These are phyloP conservation scores for Gossypium trilobum DNA, from an alignment of 441 rosid genomes.

Conservation along the genomic window DNA sequence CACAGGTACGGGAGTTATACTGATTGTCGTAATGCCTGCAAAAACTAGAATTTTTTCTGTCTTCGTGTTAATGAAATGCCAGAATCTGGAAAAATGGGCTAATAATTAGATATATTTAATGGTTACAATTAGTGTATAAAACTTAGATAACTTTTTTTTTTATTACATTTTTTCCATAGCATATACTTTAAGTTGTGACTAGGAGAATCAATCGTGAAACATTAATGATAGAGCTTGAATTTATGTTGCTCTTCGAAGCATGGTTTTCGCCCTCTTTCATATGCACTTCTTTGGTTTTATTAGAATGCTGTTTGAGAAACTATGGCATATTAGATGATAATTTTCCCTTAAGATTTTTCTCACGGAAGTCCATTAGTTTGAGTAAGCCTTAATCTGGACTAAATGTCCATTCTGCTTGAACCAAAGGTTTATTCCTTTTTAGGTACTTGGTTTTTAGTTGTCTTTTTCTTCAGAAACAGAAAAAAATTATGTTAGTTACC, in stretches of 20 bases:
- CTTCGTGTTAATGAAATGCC: not conserved
- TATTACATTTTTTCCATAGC: not conserved
- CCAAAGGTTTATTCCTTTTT: not conserved
- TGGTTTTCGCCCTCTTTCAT: not conserved
- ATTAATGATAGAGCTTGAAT: not conserved
- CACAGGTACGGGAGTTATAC: conserved; percentile 41
- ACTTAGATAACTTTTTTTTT: not conserved
- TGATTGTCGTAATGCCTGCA: not conserved
- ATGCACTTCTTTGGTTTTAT: not conserved
- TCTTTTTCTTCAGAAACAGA: not conserved
- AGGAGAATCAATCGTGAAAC: not conserved
- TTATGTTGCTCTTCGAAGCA: not conserved
- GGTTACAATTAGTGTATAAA: not conserved
- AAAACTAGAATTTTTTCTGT: not conserved
- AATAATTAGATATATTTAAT: not conserved
- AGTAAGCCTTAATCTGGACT: not conserved
- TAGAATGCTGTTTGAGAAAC: not conserved
- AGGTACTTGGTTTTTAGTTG: not conserved
- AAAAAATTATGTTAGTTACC: not conserved
- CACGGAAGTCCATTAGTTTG: not conserved
- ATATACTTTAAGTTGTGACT: too few relatives aligned
- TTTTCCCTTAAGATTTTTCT: not conserved
- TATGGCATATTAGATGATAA: not conserved
- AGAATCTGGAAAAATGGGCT: not conserved
- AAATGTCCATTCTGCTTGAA: not conserved